Evolutionary conservation across 179 eudicot species (phyloP), one percentile per base, ranked within the genome.

Genomic region (Heliamphora pulchella): DNA sequence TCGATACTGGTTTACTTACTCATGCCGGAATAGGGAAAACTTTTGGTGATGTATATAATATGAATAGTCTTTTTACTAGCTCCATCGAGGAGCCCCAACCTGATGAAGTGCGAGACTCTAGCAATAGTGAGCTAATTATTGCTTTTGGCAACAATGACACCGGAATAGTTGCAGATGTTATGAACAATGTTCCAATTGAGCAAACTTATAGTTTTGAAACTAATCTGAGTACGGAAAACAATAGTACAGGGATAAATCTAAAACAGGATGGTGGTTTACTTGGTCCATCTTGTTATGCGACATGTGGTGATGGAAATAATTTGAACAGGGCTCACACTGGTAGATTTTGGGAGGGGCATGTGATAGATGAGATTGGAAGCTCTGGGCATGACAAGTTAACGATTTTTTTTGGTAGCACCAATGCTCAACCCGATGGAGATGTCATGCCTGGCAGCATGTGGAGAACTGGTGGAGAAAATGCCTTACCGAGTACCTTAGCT

Each of bases 331-430:
- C 83, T 46, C 87, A 87, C 69, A 61, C 84, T 31, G 88, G 87
- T 51, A 53, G 87, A 51, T 80, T 86, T 61, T 89, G 92, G 89
- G 89, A 86, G n/a, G 84, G 86, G 71, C 81, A 89, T 74, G 88
- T 86, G 81, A 77, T 85, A 39, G 83, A 85, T 83, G 88, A 82
- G 62, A 81, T 84, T 81, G 86, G 82, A 70, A 84, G 71, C 77
- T 83, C 92, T 71, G 89, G 84, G 55, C 84, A 89, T 61, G 87
- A 88, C 4, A 86, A 93, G 80, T 82, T 90, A 78, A 89, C 89
- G 90, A 80, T 86, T 83, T 92, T 91, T 84, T 94, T 91, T 85
- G 87, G 90, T 78, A 86, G 86, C 77, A 83, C 65, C 78, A 76
- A 83, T 83, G 71, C 82, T 44, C 88, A 86, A 77, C 82, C 89